phyloP scores from a whole-genome alignment of 164 flowering plant species.

The Liriodendron chinense region DNA sequence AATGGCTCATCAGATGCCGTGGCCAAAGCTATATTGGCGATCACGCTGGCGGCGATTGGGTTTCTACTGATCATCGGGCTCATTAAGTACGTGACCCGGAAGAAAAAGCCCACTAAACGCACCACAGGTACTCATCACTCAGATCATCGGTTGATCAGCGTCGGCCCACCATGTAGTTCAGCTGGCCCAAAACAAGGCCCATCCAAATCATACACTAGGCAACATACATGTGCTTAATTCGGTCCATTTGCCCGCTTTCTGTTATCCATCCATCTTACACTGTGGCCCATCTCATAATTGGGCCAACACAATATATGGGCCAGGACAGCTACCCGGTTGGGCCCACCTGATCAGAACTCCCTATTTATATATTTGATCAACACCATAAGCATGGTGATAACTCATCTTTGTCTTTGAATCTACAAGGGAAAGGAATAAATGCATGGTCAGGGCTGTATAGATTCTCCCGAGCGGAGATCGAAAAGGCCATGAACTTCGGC shows the following conservation, averaged over 20 bases:
- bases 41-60: slow-evolving; percentile 25
- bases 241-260: too few species aligned
- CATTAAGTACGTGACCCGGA: slow-evolving; percentile 40
- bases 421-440: slow-evolving; percentile 19
- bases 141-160: background rate
- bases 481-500: slow-evolving; percentile 44
- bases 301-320: too few species aligned
- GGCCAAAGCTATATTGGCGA: slow-evolving; percentile 29
- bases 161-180: background rate
- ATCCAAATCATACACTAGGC: too few species aligned
- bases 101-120: slow-evolving; percentile 14
- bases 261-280: too few species aligned
- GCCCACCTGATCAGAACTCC: too few species aligned
- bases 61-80: slow-evolving; percentile 33
- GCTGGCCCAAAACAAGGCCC: too few species aligned
- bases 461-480: slow-evolving; percentile 64
- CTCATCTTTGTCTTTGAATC: background rate
- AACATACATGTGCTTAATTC: too few species aligned
- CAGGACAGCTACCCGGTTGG: too few species aligned
- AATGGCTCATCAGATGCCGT: slow-evolving; percentile 31
- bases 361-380: background rate
- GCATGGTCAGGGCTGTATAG: slow-evolving; percentile 60
- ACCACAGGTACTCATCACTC: slow-evolving; percentile 11
- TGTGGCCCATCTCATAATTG: too few species aligned
- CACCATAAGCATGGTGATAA: background rate